Base-by-base conservation (phyloP, 495 filamentous ascomycete species). In the Lepraria neglecta region DNA sequence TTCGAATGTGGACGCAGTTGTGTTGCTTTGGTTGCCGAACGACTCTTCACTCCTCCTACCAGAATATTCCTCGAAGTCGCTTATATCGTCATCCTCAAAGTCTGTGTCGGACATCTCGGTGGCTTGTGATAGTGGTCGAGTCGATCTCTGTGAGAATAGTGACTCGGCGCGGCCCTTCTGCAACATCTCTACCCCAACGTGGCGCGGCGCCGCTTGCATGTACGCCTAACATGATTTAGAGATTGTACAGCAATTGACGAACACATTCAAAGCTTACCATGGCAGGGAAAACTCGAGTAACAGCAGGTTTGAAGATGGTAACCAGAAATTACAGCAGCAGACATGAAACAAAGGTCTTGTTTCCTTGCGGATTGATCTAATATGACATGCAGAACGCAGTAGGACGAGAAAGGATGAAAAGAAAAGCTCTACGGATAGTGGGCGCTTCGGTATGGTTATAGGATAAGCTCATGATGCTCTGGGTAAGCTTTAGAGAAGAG, bases 71-170 rank as follows among this genome's bases (percentile, higher is more conserved):
- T 85, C 83, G 42, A 74, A 73, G 30, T 87, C 84, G 43, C 83
- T 83, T 28, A 84, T 79, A 59, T 86, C 86, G 56, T 86, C 86
- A 24, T 82, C 82, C 60, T 85, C 83, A 63, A 82, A 85, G 54
- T 94, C 89, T 40, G 87, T 87, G 68, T 91, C 88, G 68, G 83
- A 82, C 62, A 88, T 83, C 58, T 90, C 85, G 19, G 85, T 91
- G 30, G 83, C 79, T 27, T 83, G 75, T 40, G 89, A 91, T 43
- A 76, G 66, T 27, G 57, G 59, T 52, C 57, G 67, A 59, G 66
- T 61, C 31, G 65, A 54, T 33, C 47, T 54, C 19, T 56, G 31
- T 33, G 62, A 59, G 58, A 75, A 65, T 28, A 73, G 57, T 12
- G 72, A 67, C 53, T 71, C 69, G 44, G 67, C 62, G 40, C 72